Conservation (phyloP, 495 filamentous ascomycete species). For the Talaromyces nanjingensis region DNA sequence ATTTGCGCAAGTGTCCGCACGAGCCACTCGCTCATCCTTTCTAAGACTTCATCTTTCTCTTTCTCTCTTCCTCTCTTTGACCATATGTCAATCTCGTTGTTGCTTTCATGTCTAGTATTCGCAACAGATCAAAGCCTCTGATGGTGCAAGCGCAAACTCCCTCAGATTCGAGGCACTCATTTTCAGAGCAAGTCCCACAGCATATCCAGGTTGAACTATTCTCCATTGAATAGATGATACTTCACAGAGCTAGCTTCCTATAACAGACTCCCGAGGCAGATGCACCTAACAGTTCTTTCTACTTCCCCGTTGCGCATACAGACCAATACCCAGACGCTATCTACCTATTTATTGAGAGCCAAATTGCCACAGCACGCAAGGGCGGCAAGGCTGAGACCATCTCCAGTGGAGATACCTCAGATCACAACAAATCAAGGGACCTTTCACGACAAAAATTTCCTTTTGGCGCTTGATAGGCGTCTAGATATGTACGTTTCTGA, state of each 20-base stretch:
- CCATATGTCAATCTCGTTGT: too few species aligned
- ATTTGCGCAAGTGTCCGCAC: not conserved
- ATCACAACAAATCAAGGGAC: not conserved
- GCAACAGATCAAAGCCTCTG: not conserved
- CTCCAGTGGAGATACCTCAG: not conserved
- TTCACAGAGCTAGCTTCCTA: not conserved
- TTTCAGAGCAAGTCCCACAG: not conserved
- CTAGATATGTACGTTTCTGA: not conserved
- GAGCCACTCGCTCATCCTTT: not conserved
- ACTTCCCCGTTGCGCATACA: not conserved
- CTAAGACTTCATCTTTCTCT: not conserved
- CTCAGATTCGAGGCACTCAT: not conserved
- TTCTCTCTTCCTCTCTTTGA: not conserved
- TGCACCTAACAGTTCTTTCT: slow-evolving; percentile 1
- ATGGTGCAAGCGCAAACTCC: not conserved
- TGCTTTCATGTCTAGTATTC: too few species aligned
- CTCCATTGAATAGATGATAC: slow-evolving; percentile 7
- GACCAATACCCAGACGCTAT: not conserved
- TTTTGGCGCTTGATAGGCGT: not conserved
- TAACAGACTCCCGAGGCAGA: not conserved
- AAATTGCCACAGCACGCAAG: slow-evolving; percentile 1
- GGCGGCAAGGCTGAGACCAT: not conserved
- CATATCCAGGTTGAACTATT: not conserved
- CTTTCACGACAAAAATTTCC: not conserved
- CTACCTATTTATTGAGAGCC: not conserved